Percentiles rank a stretch among this genome's conserved stretches.
phyloP scores from a whole-genome alignment of 768 basidiomycete species.

The Podaxis sp. region DNA sequence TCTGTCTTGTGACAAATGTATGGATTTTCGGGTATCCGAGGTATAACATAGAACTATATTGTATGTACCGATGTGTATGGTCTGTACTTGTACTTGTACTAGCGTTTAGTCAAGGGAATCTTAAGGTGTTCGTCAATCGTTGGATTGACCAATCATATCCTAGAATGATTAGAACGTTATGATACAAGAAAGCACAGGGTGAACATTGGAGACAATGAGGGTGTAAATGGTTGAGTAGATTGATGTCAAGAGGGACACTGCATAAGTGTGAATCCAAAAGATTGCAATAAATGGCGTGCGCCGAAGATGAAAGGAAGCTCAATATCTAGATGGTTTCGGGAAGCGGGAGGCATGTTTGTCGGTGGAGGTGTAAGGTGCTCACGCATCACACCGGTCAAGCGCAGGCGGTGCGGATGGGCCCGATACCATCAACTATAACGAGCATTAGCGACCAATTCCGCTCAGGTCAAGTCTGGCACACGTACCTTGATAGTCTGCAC shows the following conservation, averaged over 20 bases:
- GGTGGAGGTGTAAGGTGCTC: background rate
- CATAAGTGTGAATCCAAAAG: background rate
- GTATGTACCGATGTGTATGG: background rate
- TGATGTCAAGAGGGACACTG: background rate
- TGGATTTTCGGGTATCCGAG: background rate
- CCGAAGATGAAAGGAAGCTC: background rate
- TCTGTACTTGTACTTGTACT: background rate
- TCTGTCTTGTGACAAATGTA: background rate
- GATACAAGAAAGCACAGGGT: background rate
- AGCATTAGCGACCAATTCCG: background rate
- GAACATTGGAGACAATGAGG: background rate
- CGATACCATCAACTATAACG: constrained; percentile 55
- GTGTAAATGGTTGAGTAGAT: background rate
- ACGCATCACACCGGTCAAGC: background rate
- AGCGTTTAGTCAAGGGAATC: background rate
- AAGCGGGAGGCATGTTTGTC: background rate
- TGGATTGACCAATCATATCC: background rate
- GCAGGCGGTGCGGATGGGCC: constrained; percentile 38
- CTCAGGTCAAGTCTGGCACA: background rate
- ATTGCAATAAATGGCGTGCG: background rate
- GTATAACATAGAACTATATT: background rate
- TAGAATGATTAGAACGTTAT: background rate
- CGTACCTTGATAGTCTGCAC: constrained; percentile 71
- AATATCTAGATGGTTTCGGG: background rate
- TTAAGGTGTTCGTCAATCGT: no score